Evolutionary conservation across 2,329 filamentous ascomycete genomes (phyloP), one percentile per base, ranked within the genome.

Genomic region (Hymenotorrendiella dingleyae): DNA sequence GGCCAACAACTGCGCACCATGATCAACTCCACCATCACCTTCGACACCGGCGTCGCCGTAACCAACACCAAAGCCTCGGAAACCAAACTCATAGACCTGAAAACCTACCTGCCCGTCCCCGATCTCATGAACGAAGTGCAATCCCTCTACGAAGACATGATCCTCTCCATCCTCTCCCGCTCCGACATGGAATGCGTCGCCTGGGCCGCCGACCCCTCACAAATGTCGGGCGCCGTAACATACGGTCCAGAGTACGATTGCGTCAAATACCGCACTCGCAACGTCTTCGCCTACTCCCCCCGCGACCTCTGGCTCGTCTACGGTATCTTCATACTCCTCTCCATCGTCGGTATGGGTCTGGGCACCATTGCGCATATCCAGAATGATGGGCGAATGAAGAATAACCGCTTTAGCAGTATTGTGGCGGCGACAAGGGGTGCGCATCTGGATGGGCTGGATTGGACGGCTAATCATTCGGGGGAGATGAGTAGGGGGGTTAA

Each of bases 271-370:
- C 39, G 39, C 24, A 35, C 19, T 8, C 29, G 22, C 3, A 42
- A 42, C 17, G 14, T 34, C 24, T 42, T 42, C 24, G 14, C n/a
- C 22, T 42, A 42, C 21, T 22, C n/a, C 14, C 16, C 19, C 16
- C n/a, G 21, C 6, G 39, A 35, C n/a, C 24, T 42, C n/a, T 42
- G 39, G 39, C 22, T 42, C 10, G 39, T 42, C 14, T 42, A 42
- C 22, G 39, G 39, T 7, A 20, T n/a, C 12, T 35, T 42, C 30
- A 35, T 42, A 8, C n/a, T 32, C 17, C 17, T 42, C 14, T 16
- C 39, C 3, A 9, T 14, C 3, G 11, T 35, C 4, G 10, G 21
- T 10, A 7, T 42, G 9, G 4, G 21, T 9, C n/a, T 42, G 6
- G 39, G 39, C 3, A 8, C 17, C n/a, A 27, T 19, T 14, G 39